Evolutionary conservation across 306 rosid species (phyloP).

Genomic region (Castanea sativa): DNA sequence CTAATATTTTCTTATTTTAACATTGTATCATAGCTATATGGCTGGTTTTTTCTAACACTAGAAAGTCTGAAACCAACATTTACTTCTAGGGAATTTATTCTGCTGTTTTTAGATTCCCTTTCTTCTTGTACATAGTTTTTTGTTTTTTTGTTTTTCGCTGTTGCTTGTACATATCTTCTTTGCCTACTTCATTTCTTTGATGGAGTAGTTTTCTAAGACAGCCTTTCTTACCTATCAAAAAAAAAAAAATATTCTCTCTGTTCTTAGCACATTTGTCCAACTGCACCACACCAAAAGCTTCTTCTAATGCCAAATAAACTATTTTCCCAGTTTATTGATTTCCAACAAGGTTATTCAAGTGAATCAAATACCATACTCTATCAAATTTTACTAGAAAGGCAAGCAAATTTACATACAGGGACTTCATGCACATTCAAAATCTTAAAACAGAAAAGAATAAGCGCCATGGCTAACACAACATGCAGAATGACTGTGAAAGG

Average conservation of each 20-base stretch:
- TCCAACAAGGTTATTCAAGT: neutral
- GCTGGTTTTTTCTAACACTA: too few species aligned
- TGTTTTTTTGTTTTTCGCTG: too few species aligned
- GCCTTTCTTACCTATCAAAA: too few species aligned
- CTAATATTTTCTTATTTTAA: too few species aligned
- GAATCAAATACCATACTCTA: neutral
- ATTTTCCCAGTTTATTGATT: neutral
- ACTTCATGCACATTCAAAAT: neutral
- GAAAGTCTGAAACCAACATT: neutral
- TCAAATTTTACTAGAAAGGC: neutral
- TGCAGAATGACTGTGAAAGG: slow-evolving; percentile 33
- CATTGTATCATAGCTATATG: too few species aligned
- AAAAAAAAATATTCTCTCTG: neutral
- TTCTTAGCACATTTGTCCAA: neutral
- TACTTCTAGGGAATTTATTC: too few species aligned
- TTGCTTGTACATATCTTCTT: too few species aligned
- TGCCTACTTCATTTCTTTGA: too few species aligned
- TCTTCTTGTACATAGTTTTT: too few species aligned
- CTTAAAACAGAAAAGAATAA: slow-evolving; percentile 6
- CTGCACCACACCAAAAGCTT: neutral
- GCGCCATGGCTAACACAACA: slow-evolving; percentile 51
- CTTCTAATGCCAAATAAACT: neutral
- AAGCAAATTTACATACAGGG: neutral
- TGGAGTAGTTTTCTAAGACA: too few species aligned
- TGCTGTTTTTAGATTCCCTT: too few species aligned